Percentiles rank a stretch among this genome's conserved stretches.
phyloP scores from a whole-genome alignment of 306 rosid genomes.

The Datisca glomerata region DNA sequence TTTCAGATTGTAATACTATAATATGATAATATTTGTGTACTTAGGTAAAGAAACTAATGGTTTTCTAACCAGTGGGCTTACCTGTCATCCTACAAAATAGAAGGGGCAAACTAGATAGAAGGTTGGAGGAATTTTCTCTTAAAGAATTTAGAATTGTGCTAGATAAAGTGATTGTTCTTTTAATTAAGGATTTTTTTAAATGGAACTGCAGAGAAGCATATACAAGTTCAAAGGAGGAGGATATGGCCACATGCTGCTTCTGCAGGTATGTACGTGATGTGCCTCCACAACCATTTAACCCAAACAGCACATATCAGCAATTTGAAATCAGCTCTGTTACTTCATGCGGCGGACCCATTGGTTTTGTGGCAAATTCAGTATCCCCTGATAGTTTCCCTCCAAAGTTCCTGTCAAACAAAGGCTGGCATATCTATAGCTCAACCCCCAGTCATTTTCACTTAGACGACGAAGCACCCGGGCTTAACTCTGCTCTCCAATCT shows the following conservation, averaged over 20 bases:
- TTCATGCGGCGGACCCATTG: constrained; percentile 9
- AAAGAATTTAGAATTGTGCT: not conserved
- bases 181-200: not conserved
- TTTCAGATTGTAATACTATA: too few species aligned
- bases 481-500: constrained; percentile 24
- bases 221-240: constrained; percentile 23
- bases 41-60: too few species aligned
- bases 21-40: not conserved
- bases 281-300: constrained; percentile 20
- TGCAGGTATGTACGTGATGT: constrained; percentile 1
- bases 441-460: constrained; percentile 16
- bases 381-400: constrained; percentile 41
- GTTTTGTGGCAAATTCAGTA: constrained; percentile 43
- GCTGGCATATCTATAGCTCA: constrained; percentile 30
- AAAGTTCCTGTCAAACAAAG: constrained; percentile 21
- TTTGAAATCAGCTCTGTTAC: constrained; percentile 26
- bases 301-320: constrained; percentile 16
- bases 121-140: too few species aligned
- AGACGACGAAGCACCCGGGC: constrained; percentile 42
- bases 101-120: too few species aligned
- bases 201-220: constrained; percentile 18
- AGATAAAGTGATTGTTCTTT: not conserved
- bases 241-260: constrained; percentile 10
- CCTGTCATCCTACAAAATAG: too few species aligned
- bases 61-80: too few species aligned